Evolutionary conservation across 176 grass and related monocot genomes (phyloP), one percentile per base, ranked within the genome.

Genomic region (Urochloa ruziziensis): DNA sequence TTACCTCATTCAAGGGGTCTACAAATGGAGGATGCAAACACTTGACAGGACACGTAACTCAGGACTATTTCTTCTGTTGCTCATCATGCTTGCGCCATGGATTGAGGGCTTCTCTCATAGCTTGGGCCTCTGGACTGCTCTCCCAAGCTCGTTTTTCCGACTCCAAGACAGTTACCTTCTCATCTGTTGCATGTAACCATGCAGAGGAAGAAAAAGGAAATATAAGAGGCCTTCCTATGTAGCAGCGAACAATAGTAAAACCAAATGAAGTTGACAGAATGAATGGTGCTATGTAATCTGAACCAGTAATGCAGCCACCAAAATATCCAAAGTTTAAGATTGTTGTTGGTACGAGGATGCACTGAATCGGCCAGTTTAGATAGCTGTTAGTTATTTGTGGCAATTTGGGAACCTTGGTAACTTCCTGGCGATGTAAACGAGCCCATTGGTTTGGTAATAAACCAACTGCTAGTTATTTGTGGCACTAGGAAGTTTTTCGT

Each of bases 91-190:
- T 94, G 69, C 81, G 69, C 92, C 92, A 97, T 17, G 94, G 92
- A 87, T 97, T 97, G 47, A 97, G 57, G 62, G 94, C 90, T 73
- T 97, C 90, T 89, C 84, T 94, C 78, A 81, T 91, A 30, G 88
- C 94, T 83, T 94, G 88, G 66, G 84, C 92, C 54, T 94, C 95
- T 6, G 74, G 80, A 83, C 83, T 89, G 88, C 81, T 91, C 81
- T 94, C 95, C 95, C 90, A 91, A 29, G 92, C 95, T 78, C 90
- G 76, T 83, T 97, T 94, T 77, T 97, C 92, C 2, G 92, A 87
- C 70, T 97, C 95, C 54, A 94, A 75, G 43, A 89, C 88, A 23
- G 79, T 89, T 10, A 97, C 94, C 77, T 97, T 94, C 71, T 97
- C 94, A 89, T 97, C 92, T 97, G 86, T 24, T 72, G 65, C 5